Base-by-base conservation (phyloP, 208 protist species). In the Wallacemonas rigidus region DNA sequence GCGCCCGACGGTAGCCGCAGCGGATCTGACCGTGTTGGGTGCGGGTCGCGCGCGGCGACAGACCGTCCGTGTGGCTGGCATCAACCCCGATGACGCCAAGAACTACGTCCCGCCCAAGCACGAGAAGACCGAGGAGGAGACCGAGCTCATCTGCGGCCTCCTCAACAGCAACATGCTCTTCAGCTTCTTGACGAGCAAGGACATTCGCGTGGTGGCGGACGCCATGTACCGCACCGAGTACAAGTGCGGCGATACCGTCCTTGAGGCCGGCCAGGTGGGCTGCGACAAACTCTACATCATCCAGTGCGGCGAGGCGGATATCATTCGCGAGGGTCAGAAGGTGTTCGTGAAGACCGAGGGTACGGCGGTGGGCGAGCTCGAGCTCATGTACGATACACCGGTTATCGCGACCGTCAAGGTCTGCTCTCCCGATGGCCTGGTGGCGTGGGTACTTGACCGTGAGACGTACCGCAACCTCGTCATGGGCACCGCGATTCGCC, bases 391-490 rank as follows among this genome's bases (percentile, higher is more conserved):
- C 78, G 87, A 97, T 64, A 95, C 92, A 2, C 87, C 88, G 3
- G 85, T 83, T 55, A 88, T 95, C 2, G 92, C 92, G 5, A 95
- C 90, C 1, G 92, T 97, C 47, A 86, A 90, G 67, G 91, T 95
- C 39, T 89, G 80, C 80, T 90, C 88, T 26, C 40, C 60, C 3
- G 77, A 88, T 61, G 56, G 69, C 40, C 81, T 93, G 36, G 85
- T 96, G 9, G 87, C 90, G 17, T 97, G 91, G 91, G 86, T 89
- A 71, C 80, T 97, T n/a, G 91, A 94, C 79, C 87, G 93, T 58
- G 91, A 91, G 36, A 96, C 93, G 65, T 97, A 97, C 83, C 87
- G 89, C 71, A 92, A 95, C 80, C 78, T 97, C 3, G 90, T 97
- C 39, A 97, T 97, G 89, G 89, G 88, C 41, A 91, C 83, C 9